These are phyloP conservation scores for Trichodelitschia bisporula DNA, from an alignment of 495 filamentous ascomycete genomes.

Conservation along the genomic window DNA sequence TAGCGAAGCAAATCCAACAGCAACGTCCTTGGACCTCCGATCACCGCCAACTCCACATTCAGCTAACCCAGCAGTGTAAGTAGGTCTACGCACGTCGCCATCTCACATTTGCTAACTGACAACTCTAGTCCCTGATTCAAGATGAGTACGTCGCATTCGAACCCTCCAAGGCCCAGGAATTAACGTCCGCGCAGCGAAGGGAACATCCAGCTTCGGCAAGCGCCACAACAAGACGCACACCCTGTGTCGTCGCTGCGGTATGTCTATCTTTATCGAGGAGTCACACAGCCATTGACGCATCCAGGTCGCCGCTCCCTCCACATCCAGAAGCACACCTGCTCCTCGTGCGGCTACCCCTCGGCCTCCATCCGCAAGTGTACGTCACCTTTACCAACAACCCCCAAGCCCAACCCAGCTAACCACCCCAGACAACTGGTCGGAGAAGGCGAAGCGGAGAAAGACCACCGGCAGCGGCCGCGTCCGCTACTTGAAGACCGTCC, in stretches of 20 bases:
- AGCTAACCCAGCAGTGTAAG: no score
- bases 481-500: slow-evolving; percentile 70
- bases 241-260: slow-evolving; percentile 97
- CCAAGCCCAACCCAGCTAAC: slow-evolving; percentile 2
- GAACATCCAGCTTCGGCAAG: slow-evolving; percentile 92
- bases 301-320: slow-evolving; percentile 84
- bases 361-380: slow-evolving; percentile 97
- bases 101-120: no score
- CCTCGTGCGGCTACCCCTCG: slow-evolving; percentile 90
- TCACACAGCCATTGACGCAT: slow-evolving; percentile 12
- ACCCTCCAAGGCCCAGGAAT: not conserved
- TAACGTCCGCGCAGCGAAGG: slow-evolving; percentile 39
- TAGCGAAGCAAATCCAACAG: no score
- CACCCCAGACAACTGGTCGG: slow-evolving; percentile 79
- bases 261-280: slow-evolving; percentile 23
- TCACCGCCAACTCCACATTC: no score
- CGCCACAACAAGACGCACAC: slow-evolving; percentile 99
- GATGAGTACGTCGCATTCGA: not conserved
- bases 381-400: no score
- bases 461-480: slow-evolving; percentile 87
- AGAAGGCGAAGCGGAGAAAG: slow-evolving; percentile 99
- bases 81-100: no score
- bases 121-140: not conserved
- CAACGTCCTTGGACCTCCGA: no score
- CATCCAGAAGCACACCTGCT: slow-evolving; percentile 97